These are phyloP conservation scores for Xylaria acuta DNA, from an alignment of 495 filamentous ascomycete genomes.

Conservation along the genomic window DNA sequence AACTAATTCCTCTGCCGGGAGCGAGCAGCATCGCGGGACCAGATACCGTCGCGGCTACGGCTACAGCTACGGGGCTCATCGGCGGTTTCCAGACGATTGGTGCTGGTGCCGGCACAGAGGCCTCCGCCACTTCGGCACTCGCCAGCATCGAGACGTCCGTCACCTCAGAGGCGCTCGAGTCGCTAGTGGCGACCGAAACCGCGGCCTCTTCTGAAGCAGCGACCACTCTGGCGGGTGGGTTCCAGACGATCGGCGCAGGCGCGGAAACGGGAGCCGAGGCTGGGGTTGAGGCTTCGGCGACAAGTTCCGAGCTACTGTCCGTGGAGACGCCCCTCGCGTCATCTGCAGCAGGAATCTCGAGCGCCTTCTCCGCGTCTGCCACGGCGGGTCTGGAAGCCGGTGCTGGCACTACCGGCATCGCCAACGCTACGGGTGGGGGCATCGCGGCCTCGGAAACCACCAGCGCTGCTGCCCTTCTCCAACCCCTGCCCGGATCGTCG, in stretches of 20 bases:
- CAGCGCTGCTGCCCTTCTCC: neutral
- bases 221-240: neutral
- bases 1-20: conserved; percentile 17
- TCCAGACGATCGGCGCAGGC: conserved; percentile 15
- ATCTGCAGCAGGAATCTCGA: conserved; percentile 21
- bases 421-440: neutral
- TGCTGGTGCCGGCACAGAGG: neutral
- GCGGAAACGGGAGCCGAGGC: neutral
- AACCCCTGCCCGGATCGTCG: conserved; percentile 28
- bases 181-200: neutral
- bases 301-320: conserved; percentile 15
- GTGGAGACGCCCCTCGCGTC: conserved; percentile 19
- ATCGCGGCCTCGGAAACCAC: neutral
- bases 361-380: conserved; percentile 18
- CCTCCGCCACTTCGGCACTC: neutral
- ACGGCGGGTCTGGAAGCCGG: neutral
- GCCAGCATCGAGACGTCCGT: neutral
- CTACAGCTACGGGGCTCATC: neutral
- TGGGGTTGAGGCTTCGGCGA: neutral
- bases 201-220: neutral
- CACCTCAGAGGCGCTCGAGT: neutral
- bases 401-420: neutral
- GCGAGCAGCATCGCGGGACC: neutral
- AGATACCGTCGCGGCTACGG: neutral
- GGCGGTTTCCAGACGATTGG: conserved; percentile 30